phyloP scores from a whole-genome alignment of 2,329 filamentous ascomycete genomes.

The Aspergillus alliaceus region DNA sequence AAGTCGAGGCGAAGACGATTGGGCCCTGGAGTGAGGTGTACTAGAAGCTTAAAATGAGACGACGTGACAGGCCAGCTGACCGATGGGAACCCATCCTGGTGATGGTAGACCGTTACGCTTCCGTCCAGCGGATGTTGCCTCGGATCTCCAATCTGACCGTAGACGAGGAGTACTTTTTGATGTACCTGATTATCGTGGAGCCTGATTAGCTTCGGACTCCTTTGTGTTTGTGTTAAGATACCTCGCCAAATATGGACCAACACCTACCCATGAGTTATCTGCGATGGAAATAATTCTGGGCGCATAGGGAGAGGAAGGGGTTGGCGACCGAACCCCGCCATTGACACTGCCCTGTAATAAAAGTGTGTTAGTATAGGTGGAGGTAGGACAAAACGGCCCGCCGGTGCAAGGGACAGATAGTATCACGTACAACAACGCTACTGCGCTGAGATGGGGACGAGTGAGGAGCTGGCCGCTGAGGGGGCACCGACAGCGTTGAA shows the following conservation, averaged over 20 bases:
- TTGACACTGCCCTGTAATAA: slow-evolving; percentile 36
- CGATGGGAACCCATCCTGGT: slow-evolving; percentile 81
- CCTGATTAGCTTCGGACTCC: slow-evolving; percentile 14
- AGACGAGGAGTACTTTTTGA: slow-evolving; percentile 82
- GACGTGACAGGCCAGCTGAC: slow-evolving; percentile 84
- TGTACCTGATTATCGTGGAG: slow-evolving; percentile 63
- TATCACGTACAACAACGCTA: slow-evolving; percentile 42
- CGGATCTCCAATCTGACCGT: slow-evolving; percentile 77
- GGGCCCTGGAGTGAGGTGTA: slow-evolving; percentile 87
- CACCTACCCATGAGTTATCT: slow-evolving; percentile 80
- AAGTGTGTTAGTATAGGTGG: background rate
- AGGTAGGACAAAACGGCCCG: background rate
- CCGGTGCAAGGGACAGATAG: slow-evolving; percentile 3
- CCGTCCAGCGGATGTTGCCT: slow-evolving; percentile 71
- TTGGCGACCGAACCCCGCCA: slow-evolving; percentile 48
- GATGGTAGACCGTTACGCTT: slow-evolving; percentile 72
- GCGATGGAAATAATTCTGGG: slow-evolving; percentile 76
- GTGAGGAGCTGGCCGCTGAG: slow-evolving; percentile 47
- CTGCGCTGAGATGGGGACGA: slow-evolving; percentile 42
- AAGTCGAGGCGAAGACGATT: slow-evolving; percentile 90
- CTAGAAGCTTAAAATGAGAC: slow-evolving; percentile 86
- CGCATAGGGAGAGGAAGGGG: slow-evolving; percentile 74
- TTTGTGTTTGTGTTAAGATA: background rate
- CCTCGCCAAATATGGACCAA: too few relatives aligned
- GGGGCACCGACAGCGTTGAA: slow-evolving; percentile 42